Conservation (phyloP, 805 yeast genomes). For the Barnettozyma californica region DNA sequence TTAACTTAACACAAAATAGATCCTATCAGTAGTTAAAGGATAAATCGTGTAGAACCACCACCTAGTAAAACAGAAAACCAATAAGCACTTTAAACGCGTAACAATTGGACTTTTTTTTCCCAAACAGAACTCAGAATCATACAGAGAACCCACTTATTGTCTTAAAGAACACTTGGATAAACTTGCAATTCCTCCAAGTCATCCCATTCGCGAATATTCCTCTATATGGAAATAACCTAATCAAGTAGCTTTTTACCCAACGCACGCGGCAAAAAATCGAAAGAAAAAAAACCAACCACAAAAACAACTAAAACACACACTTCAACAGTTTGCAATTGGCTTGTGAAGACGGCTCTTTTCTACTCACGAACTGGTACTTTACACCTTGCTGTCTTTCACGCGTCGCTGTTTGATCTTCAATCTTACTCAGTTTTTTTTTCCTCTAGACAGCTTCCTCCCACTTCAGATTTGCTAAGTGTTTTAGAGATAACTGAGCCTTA, state of each 20-base stretch:
- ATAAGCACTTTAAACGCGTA: background rate
- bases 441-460: background rate
- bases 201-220: background rate
- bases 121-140: too few relatives aligned
- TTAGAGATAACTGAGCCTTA: background rate
- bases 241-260: background rate
- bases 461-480: background rate
- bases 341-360: background rate
- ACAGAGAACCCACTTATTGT: too few relatives aligned
- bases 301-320: background rate
- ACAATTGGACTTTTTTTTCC: too few relatives aligned
- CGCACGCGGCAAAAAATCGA: background rate
- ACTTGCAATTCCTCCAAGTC: too few relatives aligned
- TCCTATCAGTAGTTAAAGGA: too few relatives aligned
- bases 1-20: too few relatives aligned
- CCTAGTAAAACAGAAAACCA: too few relatives aligned
- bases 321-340: background rate
- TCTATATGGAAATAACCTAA: background rate
- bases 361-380: background rate
- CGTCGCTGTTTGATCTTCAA: background rate
- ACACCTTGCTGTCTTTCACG: background rate
- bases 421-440: background rate
- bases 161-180: too few relatives aligned
- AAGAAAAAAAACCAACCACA: constrained; percentile 1
- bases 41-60: too few relatives aligned